Conservation (phyloP, 2,329 filamentous ascomycete species). For the Alternaria gaisen region DNA sequence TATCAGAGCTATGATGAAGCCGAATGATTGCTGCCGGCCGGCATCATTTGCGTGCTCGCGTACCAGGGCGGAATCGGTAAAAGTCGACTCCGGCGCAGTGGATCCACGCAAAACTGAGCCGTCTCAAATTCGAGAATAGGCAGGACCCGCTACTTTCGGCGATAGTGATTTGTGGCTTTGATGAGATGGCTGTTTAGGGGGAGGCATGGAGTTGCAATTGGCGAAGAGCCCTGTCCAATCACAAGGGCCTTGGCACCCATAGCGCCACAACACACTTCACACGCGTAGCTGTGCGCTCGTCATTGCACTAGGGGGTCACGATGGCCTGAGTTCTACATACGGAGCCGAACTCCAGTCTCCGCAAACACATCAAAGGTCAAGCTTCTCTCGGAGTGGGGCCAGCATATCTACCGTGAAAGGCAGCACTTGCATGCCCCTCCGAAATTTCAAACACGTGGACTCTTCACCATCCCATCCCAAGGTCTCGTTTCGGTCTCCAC, state of each 20-base stretch:
- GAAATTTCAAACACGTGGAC: slow-evolving; percentile 12
- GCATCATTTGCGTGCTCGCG: neutral
- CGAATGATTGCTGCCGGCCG: neutral
- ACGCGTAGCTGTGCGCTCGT: slow-evolving; percentile 1
- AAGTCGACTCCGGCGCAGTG: slow-evolving; percentile 4
- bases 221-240: neutral
- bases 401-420: slow-evolving; percentile 4
- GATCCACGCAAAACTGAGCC: slow-evolving; percentile 9
- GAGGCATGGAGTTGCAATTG: slow-evolving; percentile 1
- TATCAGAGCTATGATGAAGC: slow-evolving; percentile 2
- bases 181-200: slow-evolving; percentile 4
- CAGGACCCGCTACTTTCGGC: neutral
- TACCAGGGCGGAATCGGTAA: neutral
- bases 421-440: slow-evolving; percentile 10
- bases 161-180: slow-evolving; percentile 1
- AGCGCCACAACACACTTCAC: slow-evolving; percentile 3
- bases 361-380: slow-evolving; percentile 2
- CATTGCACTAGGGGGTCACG: slow-evolving; percentile 4
- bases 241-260: slow-evolving; percentile 6
- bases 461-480: slow-evolving; percentile 7
- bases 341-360: slow-evolving; percentile 4
- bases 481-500: neutral
- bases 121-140: neutral
- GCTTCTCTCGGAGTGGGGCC: slow-evolving; percentile 12
- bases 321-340: slow-evolving; percentile 3